A percentile compares a stretch with the other conserved stretches of the same genome.
Conservation (phyloP, 371 early-diverging fungal genomes). For the Mucor lusitanicus region DNA sequence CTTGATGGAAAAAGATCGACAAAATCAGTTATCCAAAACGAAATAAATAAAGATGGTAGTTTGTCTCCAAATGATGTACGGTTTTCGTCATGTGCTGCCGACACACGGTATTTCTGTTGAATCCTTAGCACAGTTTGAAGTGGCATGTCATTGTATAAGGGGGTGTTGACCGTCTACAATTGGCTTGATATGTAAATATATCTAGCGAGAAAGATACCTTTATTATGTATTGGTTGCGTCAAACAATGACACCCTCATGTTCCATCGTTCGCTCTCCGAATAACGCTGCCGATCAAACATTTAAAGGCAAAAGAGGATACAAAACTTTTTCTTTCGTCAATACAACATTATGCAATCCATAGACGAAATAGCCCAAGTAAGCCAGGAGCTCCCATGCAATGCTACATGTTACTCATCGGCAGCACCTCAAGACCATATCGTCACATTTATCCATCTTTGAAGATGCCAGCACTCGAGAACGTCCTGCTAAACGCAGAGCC, state of each 20-base stretch:
- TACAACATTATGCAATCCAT: not conserved
- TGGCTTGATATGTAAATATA: no score
- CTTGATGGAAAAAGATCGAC: slow-evolving; percentile 14
- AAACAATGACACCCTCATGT: no score
- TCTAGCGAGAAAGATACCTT: no score
- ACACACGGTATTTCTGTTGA: no score
- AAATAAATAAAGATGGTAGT: not conserved
- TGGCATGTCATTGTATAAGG: no score
- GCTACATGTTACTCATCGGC: not conserved
- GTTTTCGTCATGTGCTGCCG: not conserved
- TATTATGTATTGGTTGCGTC: no score
- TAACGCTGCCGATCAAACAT: not conserved
- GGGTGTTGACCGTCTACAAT: no score
- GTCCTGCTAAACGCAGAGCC: slow-evolving; percentile 21
- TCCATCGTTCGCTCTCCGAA: not conserved
- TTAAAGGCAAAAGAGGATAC: not conserved
- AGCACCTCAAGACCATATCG: not conserved
- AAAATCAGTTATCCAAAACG: not conserved
- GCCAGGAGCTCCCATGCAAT: not conserved
- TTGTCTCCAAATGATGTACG: not conserved
- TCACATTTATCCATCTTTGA: slow-evolving; percentile 10
- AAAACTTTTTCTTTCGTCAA: not conserved
- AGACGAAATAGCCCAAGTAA: not conserved
- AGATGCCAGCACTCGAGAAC: slow-evolving; percentile 17
- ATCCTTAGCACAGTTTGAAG: no score